Evolutionary conservation across 768 basidiomycete genomes (phyloP).

Genomic region (Auriscalpium orientale): DNA sequence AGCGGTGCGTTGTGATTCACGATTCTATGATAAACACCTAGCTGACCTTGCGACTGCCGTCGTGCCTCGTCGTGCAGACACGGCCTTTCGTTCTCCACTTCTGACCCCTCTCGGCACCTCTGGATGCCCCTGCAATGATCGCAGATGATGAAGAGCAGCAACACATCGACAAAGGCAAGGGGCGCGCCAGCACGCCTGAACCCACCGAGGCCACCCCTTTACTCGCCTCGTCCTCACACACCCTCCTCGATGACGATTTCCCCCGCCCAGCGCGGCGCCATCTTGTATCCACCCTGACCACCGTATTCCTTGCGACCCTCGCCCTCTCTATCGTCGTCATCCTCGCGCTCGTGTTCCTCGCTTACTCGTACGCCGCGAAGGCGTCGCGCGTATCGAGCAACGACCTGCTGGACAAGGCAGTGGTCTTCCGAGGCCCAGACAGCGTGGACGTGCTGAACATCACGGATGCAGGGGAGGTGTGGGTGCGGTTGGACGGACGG

Average conservation of each 20-base stretch:
- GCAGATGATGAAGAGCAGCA: not conserved
- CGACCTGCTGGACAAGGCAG: constrained; percentile 45
- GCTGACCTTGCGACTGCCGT: too few species aligned
- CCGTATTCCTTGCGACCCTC: constrained; percentile 54
- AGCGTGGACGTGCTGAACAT: constrained; percentile 54
- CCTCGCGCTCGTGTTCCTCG: constrained; percentile 41
- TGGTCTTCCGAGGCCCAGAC: constrained; percentile 56
- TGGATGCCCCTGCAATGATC: too few species aligned
- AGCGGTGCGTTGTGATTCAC: too few species aligned
- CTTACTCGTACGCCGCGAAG: constrained; percentile 58
- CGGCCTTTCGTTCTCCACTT: too few species aligned
- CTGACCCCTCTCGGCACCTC: too few species aligned
- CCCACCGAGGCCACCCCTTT: constrained; percentile 50
- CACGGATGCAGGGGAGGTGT: constrained; percentile 49
- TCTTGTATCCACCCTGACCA: constrained; percentile 27
- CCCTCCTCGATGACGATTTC: constrained; percentile 21
- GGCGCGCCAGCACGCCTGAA: constrained; percentile 25
- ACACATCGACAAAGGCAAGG: constrained; percentile 37
- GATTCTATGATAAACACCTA: too few species aligned
- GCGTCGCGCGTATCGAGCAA: constrained; percentile 48
- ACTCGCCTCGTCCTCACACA: constrained; percentile 34
- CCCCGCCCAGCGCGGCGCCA: constrained; percentile 17
- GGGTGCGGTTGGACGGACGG: constrained; percentile 48
- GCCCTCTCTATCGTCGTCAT: constrained; percentile 40
- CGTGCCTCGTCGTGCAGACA: too few species aligned